Percentiles rank a stretch among this genome's conserved stretches.
Evolutionary conservation across 129 eudicot species (phyloP).

Genomic region (Chrysanthemum seticuspe): DNA sequence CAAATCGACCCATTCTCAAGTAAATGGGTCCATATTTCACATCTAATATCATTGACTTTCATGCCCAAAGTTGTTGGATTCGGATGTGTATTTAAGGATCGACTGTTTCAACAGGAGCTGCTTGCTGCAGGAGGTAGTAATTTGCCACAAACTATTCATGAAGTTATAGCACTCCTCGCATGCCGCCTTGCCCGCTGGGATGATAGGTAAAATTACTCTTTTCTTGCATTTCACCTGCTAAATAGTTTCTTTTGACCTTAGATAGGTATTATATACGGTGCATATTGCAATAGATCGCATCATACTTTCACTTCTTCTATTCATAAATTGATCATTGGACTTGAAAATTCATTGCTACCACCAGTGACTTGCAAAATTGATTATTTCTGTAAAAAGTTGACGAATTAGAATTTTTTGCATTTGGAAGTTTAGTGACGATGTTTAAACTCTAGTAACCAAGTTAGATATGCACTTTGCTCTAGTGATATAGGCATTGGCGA

Average conservation of each 20-base stretch:
- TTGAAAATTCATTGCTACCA: not conserved
- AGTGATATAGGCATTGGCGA: not conserved
- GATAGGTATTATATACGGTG: too few species aligned
- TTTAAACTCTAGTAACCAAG: not conserved
- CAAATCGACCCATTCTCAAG: not conserved
- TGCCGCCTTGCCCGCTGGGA: constrained; percentile 82
- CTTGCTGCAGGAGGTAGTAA: constrained; percentile 66
- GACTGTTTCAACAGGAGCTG: constrained; percentile 47
- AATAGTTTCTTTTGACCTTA: too few species aligned
- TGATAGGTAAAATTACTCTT: constrained; percentile 45
- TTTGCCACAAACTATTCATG: constrained; percentile 58
- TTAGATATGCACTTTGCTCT: constrained; percentile 7
- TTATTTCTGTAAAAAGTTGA: not conserved
- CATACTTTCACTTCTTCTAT: not conserved
- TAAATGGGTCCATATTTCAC: not conserved
- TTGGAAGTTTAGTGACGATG: not conserved
- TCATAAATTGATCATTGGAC: too few species aligned
- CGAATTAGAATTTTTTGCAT: not conserved
- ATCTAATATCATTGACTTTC: not conserved
- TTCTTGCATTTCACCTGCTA: not conserved
- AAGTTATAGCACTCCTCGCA: constrained; percentile 68
- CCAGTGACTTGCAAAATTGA: not conserved
- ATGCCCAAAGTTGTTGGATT: not conserved
- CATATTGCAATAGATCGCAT: too few species aligned
- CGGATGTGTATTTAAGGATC: not conserved